Evolutionary conservation across 164 flowering plant genomes (phyloP), one percentile per base, ranked within the genome.

Genomic region (Echeveria elegans): DNA sequence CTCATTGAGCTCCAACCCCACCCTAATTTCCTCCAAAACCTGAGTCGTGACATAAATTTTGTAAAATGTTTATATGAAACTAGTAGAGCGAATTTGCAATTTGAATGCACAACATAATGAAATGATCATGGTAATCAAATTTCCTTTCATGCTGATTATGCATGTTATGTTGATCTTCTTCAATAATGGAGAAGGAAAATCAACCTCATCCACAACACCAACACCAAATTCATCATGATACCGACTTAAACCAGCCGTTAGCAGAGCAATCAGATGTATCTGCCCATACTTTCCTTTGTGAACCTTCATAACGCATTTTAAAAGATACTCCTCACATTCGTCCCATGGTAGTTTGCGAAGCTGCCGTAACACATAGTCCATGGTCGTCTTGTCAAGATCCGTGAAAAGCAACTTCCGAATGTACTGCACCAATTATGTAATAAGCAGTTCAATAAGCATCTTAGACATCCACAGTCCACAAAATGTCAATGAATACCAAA

Each of bases 211-310:
- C 68, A 89, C 96, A 74, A 91, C 93, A 70, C 93, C 90, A 21
- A 94, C 97, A 11, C 96, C 90, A 81, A 94, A 94, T 67, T 88
- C 93, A 86, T 94, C 97, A 80, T 94, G 99, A 73, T 89, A 86
- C 71, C 96, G 96, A 72, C 99, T 91, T 76, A 94, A 73, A 59
- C 96, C 89, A 79, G 96, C 91, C 61, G 97, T 88, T 40, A 94
- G 96, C 61, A 90, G 91, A 65, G 99, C 97, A 83, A 94, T 81
- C 79, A 94, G 78, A 75, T 94, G 95, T 76, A 94, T 94, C 74
- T 94, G 97, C 30, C 96, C 88, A 77, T 85, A 94, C 74, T 94
- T 94, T 64, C 97, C 99, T 71, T 75, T 88, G 77, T 94, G 96
- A 76, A 94, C 89, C 79, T 94, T 94, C 96, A 91, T 74, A 77